phyloP scores from a whole-genome alignment of 169 alveolate species.

The Eimeria maxima region DNA sequence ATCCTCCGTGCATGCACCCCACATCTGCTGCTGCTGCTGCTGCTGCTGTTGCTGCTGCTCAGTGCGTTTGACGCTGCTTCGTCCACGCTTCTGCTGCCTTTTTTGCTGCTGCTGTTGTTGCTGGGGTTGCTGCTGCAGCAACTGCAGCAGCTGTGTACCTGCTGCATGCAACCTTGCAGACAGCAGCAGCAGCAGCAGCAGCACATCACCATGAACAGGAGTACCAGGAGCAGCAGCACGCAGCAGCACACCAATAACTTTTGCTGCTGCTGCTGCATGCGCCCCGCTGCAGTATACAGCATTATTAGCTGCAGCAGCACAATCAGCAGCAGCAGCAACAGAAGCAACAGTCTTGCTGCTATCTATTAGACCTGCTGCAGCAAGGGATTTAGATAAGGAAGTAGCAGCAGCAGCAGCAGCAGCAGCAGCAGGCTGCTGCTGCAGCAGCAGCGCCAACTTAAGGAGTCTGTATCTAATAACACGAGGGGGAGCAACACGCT shows the following conservation, averaged over 20 bases:
- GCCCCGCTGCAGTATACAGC: background rate
- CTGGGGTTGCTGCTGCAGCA: constrained; percentile 41
- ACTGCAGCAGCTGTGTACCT: constrained; percentile 20
- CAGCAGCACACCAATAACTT: constrained; percentile 36
- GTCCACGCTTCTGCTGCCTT: background rate
- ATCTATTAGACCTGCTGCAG: background rate
- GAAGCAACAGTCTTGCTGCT: background rate
- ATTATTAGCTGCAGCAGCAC: background rate
- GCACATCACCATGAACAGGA: background rate
- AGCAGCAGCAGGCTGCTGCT: no score
- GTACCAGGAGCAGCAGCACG: background rate
- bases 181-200: constrained; percentile 24
- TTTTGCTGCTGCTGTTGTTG: constrained; percentile 18
- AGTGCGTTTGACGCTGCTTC: background rate
- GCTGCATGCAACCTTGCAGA: background rate
- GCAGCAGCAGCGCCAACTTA: constrained; percentile 1
- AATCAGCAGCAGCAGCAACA: constrained; percentile 17
- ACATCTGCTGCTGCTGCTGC: no score
- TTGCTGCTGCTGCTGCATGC: constrained; percentile 9
- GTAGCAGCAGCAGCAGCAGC: no score
- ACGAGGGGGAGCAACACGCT: background rate
- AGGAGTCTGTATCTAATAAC: background rate
- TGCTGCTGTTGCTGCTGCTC: constrained; percentile 9
- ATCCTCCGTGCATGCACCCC: background rate
- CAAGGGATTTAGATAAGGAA: background rate